Conservation (phyloP, 1,284 basidiomycete genomes). For the Trichosporon sp. region DNA sequence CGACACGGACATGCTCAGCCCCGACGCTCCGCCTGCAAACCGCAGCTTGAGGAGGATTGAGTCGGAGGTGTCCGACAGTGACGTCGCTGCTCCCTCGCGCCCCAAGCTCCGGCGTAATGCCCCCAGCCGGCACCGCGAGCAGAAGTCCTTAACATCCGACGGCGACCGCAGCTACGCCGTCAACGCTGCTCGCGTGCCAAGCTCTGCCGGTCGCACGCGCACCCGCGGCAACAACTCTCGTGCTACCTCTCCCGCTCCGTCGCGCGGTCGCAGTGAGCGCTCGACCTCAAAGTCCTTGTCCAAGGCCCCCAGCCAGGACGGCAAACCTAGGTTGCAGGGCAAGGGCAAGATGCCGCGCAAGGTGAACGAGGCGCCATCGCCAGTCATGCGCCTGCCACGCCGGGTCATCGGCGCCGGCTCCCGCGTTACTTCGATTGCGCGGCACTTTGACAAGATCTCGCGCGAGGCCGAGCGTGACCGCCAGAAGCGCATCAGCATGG, state of each 20-base stretch:
- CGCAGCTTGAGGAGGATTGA: conserved; percentile 4
- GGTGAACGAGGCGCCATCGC: not conserved
- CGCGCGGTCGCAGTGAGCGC: not conserved
- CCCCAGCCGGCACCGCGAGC: not conserved
- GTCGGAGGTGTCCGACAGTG: conserved; percentile 46
- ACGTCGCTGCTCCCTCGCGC: conserved; percentile 18
- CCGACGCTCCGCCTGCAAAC: not conserved
- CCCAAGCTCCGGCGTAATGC: conserved; percentile 9
- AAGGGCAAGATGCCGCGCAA: conserved; percentile 40
- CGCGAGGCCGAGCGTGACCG: conserved; percentile 55
- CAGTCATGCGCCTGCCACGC: conserved; percentile 19
- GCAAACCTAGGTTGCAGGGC: conserved; percentile 35
- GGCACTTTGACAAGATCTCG: conserved; percentile 54
- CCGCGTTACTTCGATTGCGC: conserved; percentile 55
- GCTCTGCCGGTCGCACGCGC: not conserved
- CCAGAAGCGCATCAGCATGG: conserved; percentile 50
- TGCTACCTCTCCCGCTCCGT: not conserved
- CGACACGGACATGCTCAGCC: conserved; percentile 16
- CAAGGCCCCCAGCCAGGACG: conserved; percentile 20
- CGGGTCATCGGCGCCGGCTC: conserved; percentile 33
- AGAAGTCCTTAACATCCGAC: conserved; percentile 59
- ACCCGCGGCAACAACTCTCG: not conserved
- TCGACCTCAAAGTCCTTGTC: not conserved
- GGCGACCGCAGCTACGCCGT: conserved; percentile 83
- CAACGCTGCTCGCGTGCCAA: conserved; percentile 56